Base-by-base conservation (phyloP, 129 eudicot species). In the Logfia minima region DNA sequence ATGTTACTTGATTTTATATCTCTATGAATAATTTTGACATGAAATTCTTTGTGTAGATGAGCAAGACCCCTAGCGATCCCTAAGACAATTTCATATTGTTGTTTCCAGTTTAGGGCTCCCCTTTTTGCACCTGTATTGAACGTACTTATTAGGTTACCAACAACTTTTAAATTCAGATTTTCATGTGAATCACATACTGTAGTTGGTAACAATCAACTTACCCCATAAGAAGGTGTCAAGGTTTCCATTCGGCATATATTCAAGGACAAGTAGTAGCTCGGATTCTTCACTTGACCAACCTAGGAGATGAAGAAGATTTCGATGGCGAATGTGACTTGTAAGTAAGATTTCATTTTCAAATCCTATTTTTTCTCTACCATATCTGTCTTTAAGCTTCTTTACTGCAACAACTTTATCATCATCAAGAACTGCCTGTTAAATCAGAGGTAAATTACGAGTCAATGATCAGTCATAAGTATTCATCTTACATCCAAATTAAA, bases 181-280 rank as follows among this genome's bases (percentile, higher is more conserved):
- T 53, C 23, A 53, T 53, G 60, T 53, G 60, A 18, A n/a, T 53
- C 60, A 19, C 62, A 18, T 56, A 17, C 1, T 17, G 5, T 17
- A 14, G 60, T 53, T 23, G 24, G 24, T 17, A 53, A 16, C 19
- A 17, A 16, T 13, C 48, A 66, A 19, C 51, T 17, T 66, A 66
- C 71, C 71, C 71, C 71, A 66, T 32, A 35, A 66, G 24, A 35
- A 66, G 24, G 8, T 32, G 23, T 66, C 71, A 5, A 66, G 71
- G 52, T 52, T 66, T 66, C 71, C 71, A 66, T 66, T 66, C 14
- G 71, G 52, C 29, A 66, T 66, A 18, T 34, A 66, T 66, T 66
- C 71, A 6, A 66, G 26, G 45, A 66, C 52, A 18, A 66, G 48
- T 66, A 66, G 23, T 6, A 66, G 26, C 19, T 66, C 23, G 6